These are phyloP conservation scores for Acacia concinna DNA, from an alignment of 331 rosid species.

Conservation along the genomic window DNA sequence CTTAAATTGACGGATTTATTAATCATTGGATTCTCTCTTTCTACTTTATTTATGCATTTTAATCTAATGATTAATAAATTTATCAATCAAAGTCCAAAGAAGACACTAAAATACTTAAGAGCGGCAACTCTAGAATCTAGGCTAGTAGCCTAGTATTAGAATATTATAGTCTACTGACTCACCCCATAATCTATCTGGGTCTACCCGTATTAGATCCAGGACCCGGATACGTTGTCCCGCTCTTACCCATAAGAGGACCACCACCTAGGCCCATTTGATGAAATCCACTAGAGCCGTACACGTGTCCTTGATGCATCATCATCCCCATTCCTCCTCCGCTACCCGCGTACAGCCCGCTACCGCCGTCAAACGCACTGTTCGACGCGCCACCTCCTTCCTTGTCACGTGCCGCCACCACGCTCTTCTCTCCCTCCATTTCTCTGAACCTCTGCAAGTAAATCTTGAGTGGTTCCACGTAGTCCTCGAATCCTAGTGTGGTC, in stretches of 20 bases:
- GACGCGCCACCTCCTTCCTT: conserved; percentile 43
- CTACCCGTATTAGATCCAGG: conserved; percentile 48
- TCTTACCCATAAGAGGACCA: conserved; percentile 42
- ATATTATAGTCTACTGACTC: neutral
- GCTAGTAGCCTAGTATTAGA: neutral
- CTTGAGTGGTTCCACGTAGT: conserved; percentile 85
- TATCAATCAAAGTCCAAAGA: neutral
- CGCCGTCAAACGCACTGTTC: conserved; percentile 32
- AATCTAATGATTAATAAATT: conserved; percentile 8
- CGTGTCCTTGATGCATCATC: conserved; percentile 68
- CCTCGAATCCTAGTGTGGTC: conserved; percentile 85
- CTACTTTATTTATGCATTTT: neutral
- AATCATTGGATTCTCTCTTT: neutral
- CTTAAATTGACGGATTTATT: conserved; percentile 2
- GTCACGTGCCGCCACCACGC: conserved; percentile 58
- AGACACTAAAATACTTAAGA: neutral
- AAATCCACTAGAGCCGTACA: conserved; percentile 65
- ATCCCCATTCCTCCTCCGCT: conserved; percentile 40
- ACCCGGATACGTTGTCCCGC: conserved; percentile 47
- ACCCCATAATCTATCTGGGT: conserved; percentile 38
- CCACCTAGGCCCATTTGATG: conserved; percentile 51
- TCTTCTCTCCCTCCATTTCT: conserved; percentile 87
- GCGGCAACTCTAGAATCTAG: conserved; percentile 39
- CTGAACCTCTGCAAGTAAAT: conserved; percentile 69
- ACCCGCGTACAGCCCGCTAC: conserved; percentile 29